Evolutionary conservation across 257 asterid species (phyloP).

Genomic region (Gentiana dahurica): DNA sequence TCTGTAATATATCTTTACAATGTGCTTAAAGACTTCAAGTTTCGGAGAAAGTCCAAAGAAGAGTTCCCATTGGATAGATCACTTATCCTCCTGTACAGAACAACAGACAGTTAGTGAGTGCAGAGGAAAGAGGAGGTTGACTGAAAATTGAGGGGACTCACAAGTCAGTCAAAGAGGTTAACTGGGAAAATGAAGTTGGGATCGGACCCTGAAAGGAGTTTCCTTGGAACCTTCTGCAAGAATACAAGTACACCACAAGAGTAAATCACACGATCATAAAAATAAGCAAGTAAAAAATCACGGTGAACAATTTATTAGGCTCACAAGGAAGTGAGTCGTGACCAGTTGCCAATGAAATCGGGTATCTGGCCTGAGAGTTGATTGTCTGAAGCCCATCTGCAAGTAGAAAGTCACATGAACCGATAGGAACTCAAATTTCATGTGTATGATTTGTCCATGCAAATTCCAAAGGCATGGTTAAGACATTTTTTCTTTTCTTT

Average conservation of each 20-base stretch:
- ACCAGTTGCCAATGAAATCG: conserved; percentile 61
- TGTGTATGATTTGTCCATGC: too few species aligned
- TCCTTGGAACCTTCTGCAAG: conserved; percentile 66
- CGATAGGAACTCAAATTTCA: background rate
- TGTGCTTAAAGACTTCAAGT: conserved; percentile 36
- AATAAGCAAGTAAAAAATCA: conserved; percentile 1
- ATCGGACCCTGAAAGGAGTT: conserved; percentile 70
- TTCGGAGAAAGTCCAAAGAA: conserved; percentile 47
- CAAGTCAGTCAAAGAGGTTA: conserved; percentile 52
- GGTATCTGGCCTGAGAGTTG: conserved; percentile 64
- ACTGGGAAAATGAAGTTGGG: conserved; percentile 56
- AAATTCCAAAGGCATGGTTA: conserved; percentile 1
- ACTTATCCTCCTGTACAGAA: conserved; percentile 59
- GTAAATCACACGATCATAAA: conserved; percentile 6
- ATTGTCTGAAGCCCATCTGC: conserved; percentile 62
- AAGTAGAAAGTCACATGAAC: conserved; percentile 8
- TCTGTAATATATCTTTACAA: conserved; percentile 36
- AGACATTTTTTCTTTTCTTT: background rate
- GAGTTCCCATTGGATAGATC: conserved; percentile 65
- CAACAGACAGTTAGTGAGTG: background rate
- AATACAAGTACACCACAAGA: background rate
- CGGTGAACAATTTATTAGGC: conserved; percentile 7
- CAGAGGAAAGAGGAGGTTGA: conserved; percentile 4
- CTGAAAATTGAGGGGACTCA: conserved; percentile 19
- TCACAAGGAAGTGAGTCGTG: conserved; percentile 42